Evolutionary conservation across 2,329 filamentous ascomycete genomes (phyloP).

Genomic region (Clarireedia sp.): DNA sequence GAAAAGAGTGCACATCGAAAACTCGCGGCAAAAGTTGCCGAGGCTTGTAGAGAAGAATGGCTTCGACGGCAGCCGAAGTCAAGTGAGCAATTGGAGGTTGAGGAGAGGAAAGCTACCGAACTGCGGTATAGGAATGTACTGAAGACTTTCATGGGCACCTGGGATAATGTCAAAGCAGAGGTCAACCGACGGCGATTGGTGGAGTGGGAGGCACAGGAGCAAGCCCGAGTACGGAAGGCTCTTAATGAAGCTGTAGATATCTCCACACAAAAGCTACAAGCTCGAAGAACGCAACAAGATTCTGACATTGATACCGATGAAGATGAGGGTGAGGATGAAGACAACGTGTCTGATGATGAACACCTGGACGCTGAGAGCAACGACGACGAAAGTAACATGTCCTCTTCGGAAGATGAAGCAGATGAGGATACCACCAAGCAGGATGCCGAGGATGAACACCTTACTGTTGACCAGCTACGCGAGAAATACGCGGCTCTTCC

Average conservation of each 20-base stretch:
- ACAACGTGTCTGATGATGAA: conserved; percentile 30
- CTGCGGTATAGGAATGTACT: conserved; percentile 65
- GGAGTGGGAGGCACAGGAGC: conserved; percentile 58
- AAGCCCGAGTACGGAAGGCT: conserved; percentile 57
- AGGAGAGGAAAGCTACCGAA: conserved; percentile 61
- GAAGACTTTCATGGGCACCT: conserved; percentile 46
- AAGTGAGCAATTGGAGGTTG: conserved; percentile 71
- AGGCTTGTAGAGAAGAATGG: conserved; percentile 72
- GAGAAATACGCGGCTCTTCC: conserved; percentile 63
- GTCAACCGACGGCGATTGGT: conserved; percentile 52
- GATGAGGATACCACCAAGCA: conserved; percentile 40
- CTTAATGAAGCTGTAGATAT: conserved; percentile 66
- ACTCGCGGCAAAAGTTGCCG: conserved; percentile 71
- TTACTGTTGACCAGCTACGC: conserved; percentile 61
- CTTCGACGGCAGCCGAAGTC: conserved; percentile 65
- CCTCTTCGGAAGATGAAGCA: conserved; percentile 53
- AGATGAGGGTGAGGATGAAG: conserved; percentile 29
- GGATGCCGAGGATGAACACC: conserved; percentile 51
- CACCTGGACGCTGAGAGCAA: conserved; percentile 29
- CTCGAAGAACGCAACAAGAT: conserved; percentile 45
- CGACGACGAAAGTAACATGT: conserved; percentile 49
- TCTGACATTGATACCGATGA: conserved; percentile 41
- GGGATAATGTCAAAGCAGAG: conserved; percentile 56
- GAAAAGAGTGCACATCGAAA: conserved; percentile 72
- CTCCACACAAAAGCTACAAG: conserved; percentile 60